Evolutionary conservation across 2,329 filamentous ascomycete species (phyloP), one percentile per base, ranked within the genome.

Genomic region (Dactylella cylindrospora): DNA sequence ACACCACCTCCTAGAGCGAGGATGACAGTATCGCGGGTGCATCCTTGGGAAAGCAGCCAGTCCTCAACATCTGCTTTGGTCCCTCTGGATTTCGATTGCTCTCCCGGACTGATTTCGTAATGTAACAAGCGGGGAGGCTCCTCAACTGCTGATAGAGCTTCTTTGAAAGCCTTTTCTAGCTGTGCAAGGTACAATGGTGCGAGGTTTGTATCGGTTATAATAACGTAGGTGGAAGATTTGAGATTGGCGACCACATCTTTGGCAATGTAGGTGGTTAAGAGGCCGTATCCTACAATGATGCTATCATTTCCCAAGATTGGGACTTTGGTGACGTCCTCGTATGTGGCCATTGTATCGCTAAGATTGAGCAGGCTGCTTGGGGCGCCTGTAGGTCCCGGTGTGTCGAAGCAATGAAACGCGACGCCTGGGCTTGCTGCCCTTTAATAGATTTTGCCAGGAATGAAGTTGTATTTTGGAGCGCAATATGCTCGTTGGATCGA

Each of bases 61-160:
- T 98, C 93, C 73, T 98, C 93, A 47, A 98, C 90, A 69, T 91
- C 86, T 38, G 86, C 90, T 75, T 97, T 97, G 46, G 90, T 96
- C 72, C 90, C 85, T 66, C 93, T 83, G 67, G 88, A 88, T 75
- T 98, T 98, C 47, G 90, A 95, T 60, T 84, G 88, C 76, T 98
- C 93, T 60, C 93, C 93, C 0, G 93, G 93, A 1, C 90, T 84
- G 61, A 95, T 90, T 68, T 83, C 79, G 73, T 95, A 93, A 40
- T 86, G 86, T 65, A 98, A 81, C 22, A 98, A 81, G 33, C 90
- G 84, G 6, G 83, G 80, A 41, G 76, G 72, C 26, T 64, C 57
- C 5, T 54, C 64, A 26, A 66, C 65, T 7, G 53, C 59, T 10
- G 38, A 29, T 28, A 69, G 33, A 19, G 67, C 67, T 19, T 49